Base-by-base conservation (phyloP, 2,329 filamentous ascomycete genomes). In the Xylogone sp. region DNA sequence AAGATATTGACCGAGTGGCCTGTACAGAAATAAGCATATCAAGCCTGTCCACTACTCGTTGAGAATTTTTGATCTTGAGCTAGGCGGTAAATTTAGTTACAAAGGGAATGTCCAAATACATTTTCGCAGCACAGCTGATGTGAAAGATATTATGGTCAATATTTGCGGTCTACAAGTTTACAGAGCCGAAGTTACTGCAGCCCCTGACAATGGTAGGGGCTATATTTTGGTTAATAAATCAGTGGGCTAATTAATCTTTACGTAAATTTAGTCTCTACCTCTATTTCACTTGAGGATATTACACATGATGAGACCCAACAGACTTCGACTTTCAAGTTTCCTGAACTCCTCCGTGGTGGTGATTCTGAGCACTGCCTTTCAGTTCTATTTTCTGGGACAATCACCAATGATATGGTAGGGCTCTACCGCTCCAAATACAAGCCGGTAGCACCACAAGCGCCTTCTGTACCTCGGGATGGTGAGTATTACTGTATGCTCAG, bases 361-460 rank as follows among this genome's bases (percentile, higher is more conserved):
- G 27, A 31, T 31, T 31, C 13, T 13, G 27, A 31, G 27, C 27
- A 31, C 27, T 31, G 27, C 27, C 27, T 31, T 13, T 31, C 27
- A 31, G 13, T 31, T 31, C 27, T 31, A 31, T 31, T 31, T 13
- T 31, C 27, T 31, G 27, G 27, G 27, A 31, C 27, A 7, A 31
- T 31, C 27, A 31, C 27, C 27, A 31, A 31, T 31, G 27, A 31
- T 72, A 94, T 96, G 89, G 91, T 90, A 42, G 91, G 91, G 48
- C 96, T 96, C 79, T 96, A 96, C 73, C 84, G 91, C 49, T 95
- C 90, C 2, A 93, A 89, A 3, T 96, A 91, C 77, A 93, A 92
- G 76, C 92, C 91, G 21, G 91, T 90, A 22, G 88, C 88, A 10
- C 91, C 96, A 77, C 95, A 96, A 87, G 84, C 13, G 27, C 27